phyloP scores from a whole-genome alignment of 2,329 filamentous ascomycete genomes.

The Colletotrichum falcatum region DNA sequence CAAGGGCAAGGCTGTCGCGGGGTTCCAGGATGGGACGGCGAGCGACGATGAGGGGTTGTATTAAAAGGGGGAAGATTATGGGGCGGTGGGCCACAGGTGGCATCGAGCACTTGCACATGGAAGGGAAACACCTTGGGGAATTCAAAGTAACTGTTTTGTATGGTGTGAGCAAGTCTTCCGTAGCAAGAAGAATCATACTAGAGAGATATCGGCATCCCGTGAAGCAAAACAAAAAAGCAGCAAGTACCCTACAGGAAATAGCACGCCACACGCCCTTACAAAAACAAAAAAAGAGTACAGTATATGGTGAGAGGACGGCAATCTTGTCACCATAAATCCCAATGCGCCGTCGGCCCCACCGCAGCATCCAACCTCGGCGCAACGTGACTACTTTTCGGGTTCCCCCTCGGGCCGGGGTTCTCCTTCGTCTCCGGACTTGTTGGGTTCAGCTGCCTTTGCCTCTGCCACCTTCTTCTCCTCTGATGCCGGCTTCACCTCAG shows the following conservation, averaged over 20 bases:
- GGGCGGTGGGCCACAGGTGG: no score
- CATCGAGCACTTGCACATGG: not conserved
- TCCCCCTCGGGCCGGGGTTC: slow-evolving; percentile 15
- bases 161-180: no score
- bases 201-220: not conserved
- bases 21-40: slow-evolving; percentile 65
- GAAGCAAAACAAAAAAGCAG: not conserved
- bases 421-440: not conserved
- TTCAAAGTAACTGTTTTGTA: not conserved
- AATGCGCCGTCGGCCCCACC: not conserved
- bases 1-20: slow-evolving; percentile 67
- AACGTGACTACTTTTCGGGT: not conserved
- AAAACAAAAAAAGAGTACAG: not conserved
- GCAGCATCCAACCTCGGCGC: not conserved
- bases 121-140: not conserved
- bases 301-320: not conserved
- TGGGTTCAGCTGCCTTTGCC: not conserved
- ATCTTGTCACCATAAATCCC: not conserved
- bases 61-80: slow-evolving; percentile 47
- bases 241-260: slow-evolving; percentile 4
- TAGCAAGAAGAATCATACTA: not conserved
- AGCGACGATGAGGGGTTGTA: slow-evolving; percentile 70
- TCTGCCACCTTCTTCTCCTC: slow-evolving; percentile 12
- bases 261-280: not conserved
- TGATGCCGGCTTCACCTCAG: slow-evolving; percentile 29